phyloP scores from a whole-genome alignment of 805 yeast species.

The Yueomyces sp. region DNA sequence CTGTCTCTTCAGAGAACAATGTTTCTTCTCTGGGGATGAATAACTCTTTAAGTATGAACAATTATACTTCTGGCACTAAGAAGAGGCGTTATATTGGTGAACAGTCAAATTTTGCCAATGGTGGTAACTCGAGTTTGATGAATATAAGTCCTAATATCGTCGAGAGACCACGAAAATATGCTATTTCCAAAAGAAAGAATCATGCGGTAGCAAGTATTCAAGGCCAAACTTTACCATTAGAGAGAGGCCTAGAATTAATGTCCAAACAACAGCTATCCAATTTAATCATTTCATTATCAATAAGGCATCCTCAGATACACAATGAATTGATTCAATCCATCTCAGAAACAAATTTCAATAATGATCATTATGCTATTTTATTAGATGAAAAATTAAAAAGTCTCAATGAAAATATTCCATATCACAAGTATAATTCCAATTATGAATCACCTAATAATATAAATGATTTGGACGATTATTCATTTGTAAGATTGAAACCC shows the following conservation, averaged over 20 bases:
- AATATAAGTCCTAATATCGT: background rate
- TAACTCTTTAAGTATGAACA: no score
- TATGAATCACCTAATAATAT: background rate
- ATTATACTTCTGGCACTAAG: no score
- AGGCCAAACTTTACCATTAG: slow-evolving; percentile 21
- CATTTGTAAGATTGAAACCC: slow-evolving; percentile 24
- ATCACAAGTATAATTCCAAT: slow-evolving; percentile 11
- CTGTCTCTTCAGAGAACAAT: no score
- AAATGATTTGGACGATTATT: slow-evolving; percentile 19
- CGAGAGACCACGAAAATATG: background rate
- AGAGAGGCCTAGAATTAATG: slow-evolving; percentile 23
- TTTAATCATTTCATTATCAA: slow-evolving; percentile 12
- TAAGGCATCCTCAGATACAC: slow-evolving; percentile 16
- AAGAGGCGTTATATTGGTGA: no score
- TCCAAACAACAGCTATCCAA: slow-evolving; percentile 16
- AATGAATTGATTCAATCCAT: slow-evolving; percentile 7
- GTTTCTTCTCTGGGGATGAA: no score
- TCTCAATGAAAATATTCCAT: slow-evolving; percentile 18
- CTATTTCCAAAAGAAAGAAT: slow-evolving; percentile 9
- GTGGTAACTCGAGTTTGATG: no score
- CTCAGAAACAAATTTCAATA: slow-evolving; percentile 8
- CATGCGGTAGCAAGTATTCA: slow-evolving; percentile 8
- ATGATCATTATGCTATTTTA: slow-evolving; percentile 11
- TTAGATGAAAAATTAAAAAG: slow-evolving; percentile 13
- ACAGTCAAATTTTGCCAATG: no score